Percentiles rank a stretch among this genome's conserved stretches.
Evolutionary conservation across 257 asterid species (phyloP).

Genomic region (Nemophila menziesii): DNA sequence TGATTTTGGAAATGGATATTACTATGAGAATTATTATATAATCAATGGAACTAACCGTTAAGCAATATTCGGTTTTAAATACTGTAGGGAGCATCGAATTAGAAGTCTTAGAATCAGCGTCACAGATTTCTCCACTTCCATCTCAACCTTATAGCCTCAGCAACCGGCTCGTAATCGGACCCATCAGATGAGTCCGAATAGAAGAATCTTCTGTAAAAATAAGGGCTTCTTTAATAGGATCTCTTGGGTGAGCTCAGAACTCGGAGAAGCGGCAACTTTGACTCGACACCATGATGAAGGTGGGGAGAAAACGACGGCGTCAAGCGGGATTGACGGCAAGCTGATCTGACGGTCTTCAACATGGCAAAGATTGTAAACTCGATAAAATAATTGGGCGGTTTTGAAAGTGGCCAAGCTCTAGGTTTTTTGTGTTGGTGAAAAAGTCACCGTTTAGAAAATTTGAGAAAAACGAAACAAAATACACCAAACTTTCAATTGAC

Average conservation of each 20-base stretch:
- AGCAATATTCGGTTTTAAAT: conserved; percentile 77
- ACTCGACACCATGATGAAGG: conserved; percentile 30
- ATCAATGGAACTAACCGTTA: conserved; percentile 42
- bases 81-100: conserved; percentile 51
- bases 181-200: conserved; percentile 70
- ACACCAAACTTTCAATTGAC: too few species aligned
- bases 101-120: too few species aligned
- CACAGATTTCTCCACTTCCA: too few species aligned
- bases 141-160: conserved; percentile 23
- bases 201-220: conserved; percentile 66
- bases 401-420: too few species aligned
- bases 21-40: background rate
- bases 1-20: too few species aligned
- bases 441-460: too few species aligned
- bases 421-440: too few species aligned
- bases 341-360: conserved; percentile 68
- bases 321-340: too few species aligned
- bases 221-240: conserved; percentile 19
- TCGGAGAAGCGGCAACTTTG: too few species aligned
- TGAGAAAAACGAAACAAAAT: too few species aligned
- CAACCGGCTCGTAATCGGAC: conserved; percentile 28
- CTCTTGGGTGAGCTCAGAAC: conserved; percentile 25
- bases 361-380: conserved; percentile 23
- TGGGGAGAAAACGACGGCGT: conserved; percentile 26
- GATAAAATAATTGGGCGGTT: too few species aligned